These are phyloP conservation scores for Globisporangium emineosum DNA, from an alignment of 352 stramenopile species.

Conservation along the genomic window DNA sequence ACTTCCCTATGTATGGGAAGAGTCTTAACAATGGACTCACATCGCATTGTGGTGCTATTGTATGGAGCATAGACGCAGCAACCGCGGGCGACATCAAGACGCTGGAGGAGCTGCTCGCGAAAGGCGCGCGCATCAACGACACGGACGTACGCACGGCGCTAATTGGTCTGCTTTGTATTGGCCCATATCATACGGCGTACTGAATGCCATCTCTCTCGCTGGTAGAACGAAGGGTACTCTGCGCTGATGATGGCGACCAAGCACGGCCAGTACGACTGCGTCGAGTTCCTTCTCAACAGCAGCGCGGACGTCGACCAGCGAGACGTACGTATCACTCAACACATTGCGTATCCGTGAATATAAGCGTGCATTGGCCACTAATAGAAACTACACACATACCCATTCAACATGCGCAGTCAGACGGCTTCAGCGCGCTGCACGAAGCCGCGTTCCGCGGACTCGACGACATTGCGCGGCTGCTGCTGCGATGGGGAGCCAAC, in stretches of 20 bases:
- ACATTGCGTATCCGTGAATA: too few species aligned
- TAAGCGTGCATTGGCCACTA: too few species aligned
- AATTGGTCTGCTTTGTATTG: neutral
- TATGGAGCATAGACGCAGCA: constrained; percentile 34
- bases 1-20: neutral
- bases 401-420: constrained; percentile 27
- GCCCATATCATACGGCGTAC: neutral
- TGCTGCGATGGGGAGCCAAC: constrained; percentile 50
- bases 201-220: neutral
- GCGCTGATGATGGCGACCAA: constrained; percentile 57
- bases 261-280: constrained; percentile 46
- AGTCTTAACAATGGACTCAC: too few species aligned
- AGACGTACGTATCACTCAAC: constrained; percentile 38
- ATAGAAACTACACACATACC: too few species aligned
- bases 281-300: constrained; percentile 48
- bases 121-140: constrained; percentile 52
- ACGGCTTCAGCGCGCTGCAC: constrained; percentile 67
- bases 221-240: constrained; percentile 56
- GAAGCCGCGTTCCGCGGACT: constrained; percentile 61
- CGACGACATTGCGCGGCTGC: constrained; percentile 55
- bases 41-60: neutral
- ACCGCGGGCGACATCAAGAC: constrained; percentile 31
- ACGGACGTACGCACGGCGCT: constrained; percentile 31
- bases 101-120: constrained; percentile 34
- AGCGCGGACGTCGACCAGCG: constrained; percentile 60